phyloP scores from a whole-genome alignment of 2,329 filamentous ascomycete genomes.

The Teratosphaeria epicoccoides region DNA sequence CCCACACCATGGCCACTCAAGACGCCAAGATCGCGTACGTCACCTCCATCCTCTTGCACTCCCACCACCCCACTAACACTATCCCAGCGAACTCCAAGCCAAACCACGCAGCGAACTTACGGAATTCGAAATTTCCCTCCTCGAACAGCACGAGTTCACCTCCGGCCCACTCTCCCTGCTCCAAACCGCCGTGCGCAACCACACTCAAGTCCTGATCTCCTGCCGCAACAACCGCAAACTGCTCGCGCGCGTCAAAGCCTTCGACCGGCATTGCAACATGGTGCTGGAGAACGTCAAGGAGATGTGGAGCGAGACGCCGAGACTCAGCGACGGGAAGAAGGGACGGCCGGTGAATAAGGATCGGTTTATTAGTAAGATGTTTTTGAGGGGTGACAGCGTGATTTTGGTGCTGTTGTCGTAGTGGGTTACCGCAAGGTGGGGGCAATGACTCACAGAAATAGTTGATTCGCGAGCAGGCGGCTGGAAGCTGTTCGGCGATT shows the following conservation, averaged over 20 bases:
- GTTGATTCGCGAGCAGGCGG: no score
- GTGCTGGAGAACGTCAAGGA: conserved; percentile 94
- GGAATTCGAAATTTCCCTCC: conserved; percentile 79
- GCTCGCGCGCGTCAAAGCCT: conserved; percentile 92
- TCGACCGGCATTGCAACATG: conserved; percentile 99
- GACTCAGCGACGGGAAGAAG: conserved; percentile 73
- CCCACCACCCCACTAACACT: conserved; percentile 10
- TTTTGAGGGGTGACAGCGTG: conserved; percentile 76
- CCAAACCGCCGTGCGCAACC: conserved; percentile 88
- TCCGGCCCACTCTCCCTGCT: conserved; percentile 82
- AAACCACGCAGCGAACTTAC: conserved; percentile 87
- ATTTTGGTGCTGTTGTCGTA: conserved; percentile 62
- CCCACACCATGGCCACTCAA: conserved; percentile 18
- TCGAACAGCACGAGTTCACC: conserved; percentile 70
- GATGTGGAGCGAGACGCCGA: conserved; percentile 97
- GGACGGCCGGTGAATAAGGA: conserved; percentile 93
- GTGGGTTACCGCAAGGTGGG: not conserved
- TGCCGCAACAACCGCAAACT: conserved; percentile 98
- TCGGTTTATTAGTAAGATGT: conserved; percentile 97
- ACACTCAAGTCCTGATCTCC: conserved; percentile 92
- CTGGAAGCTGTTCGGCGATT: not conserved
- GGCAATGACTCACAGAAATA: no score
- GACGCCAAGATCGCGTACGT: conserved; percentile 37
- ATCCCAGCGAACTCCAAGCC: conserved; percentile 71
- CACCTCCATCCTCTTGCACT: not conserved